These are phyloP conservation scores for Metschnikowia lochheadii DNA, from an alignment of 805 yeast species.

Conservation along the genomic window DNA sequence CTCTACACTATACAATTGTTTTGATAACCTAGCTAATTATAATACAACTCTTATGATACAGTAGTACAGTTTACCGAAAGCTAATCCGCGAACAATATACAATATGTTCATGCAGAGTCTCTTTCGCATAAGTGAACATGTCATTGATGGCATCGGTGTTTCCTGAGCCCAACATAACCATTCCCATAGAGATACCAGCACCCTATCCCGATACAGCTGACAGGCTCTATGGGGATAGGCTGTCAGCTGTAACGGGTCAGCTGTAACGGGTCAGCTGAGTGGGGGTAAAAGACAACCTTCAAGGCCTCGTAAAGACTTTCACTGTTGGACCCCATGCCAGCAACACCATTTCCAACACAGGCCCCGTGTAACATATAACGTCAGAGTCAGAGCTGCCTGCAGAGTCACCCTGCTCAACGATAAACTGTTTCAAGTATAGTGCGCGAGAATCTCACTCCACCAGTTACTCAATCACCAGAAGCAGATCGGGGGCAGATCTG, in stretches of 20 bases:
- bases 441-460: too few relatives aligned
- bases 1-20: too few relatives aligned
- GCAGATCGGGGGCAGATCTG: too few relatives aligned
- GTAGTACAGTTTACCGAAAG: slow-evolving; percentile 51
- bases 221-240: too few relatives aligned
- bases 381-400: slow-evolving; percentile 71
- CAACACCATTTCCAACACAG: slow-evolving; percentile 89
- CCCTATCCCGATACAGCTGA: slow-evolving; percentile 95
- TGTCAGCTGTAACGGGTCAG: too few relatives aligned
- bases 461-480: too few relatives aligned
- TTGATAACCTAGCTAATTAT: too few relatives aligned
- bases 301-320: slow-evolving; percentile 73
- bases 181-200: slow-evolving; percentile 94
- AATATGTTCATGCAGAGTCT: slow-evolving; percentile 85
- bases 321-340: slow-evolving; percentile 90
- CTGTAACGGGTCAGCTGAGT: too few relatives aligned
- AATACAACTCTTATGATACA: too few relatives aligned
- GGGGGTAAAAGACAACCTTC: slow-evolving; percentile 77
- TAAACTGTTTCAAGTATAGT: slow-evolving; percentile 69
- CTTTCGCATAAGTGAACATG: slow-evolving; percentile 87
- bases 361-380: slow-evolving; percentile 89
- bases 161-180: slow-evolving; percentile 91
- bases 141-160: slow-evolving; percentile 63
- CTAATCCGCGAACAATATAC: slow-evolving; percentile 79
- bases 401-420: slow-evolving; percentile 60